Evolutionary conservation across 2,329 filamentous ascomycete genomes (phyloP).

Genomic region (Fusarium sp.): DNA sequence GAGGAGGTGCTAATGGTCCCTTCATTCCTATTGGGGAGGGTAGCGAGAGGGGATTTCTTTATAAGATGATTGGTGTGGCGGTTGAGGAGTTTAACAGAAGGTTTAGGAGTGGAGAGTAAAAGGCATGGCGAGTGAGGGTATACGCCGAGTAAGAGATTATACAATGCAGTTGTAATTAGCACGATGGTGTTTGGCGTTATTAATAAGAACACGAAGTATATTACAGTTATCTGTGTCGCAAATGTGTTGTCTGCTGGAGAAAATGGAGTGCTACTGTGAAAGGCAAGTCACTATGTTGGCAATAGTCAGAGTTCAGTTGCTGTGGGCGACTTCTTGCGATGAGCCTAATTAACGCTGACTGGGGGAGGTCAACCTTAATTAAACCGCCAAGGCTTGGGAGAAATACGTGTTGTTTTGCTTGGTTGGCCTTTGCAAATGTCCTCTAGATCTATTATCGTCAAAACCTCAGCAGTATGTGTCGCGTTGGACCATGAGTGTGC

Average conservation of each 20-base stretch:
- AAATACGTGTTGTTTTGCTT: no score
- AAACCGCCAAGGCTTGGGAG: no score
- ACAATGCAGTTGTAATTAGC: not conserved
- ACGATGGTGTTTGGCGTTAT: conserved; percentile 25
- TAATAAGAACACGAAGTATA: conserved; percentile 15
- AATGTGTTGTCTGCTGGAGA: not conserved
- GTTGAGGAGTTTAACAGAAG: conserved; percentile 75
- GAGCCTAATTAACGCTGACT: no score
- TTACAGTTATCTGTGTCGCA: not conserved
- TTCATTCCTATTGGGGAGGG: conserved; percentile 96
- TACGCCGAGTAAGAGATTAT: not conserved
- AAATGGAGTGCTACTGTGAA: no score
- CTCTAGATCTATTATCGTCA: no score
- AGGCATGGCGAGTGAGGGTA: not conserved
- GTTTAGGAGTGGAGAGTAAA: conserved; percentile 58
- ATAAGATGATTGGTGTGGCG: conserved; percentile 72
- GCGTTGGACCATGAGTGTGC: no score
- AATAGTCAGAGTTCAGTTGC: no score
- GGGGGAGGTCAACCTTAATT: no score
- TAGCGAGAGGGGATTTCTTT: conserved; percentile 72
- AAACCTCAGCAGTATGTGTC: no score
- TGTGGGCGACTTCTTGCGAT: no score
- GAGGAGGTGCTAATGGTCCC: conserved; percentile 91
- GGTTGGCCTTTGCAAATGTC: no score
- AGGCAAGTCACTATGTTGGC: no score